Percentiles rank a stretch among this genome's conserved stretches.
phyloP scores from a whole-genome alignment of 1,284 basidiomycete genomes.

The Sphagnurus paluster region DNA sequence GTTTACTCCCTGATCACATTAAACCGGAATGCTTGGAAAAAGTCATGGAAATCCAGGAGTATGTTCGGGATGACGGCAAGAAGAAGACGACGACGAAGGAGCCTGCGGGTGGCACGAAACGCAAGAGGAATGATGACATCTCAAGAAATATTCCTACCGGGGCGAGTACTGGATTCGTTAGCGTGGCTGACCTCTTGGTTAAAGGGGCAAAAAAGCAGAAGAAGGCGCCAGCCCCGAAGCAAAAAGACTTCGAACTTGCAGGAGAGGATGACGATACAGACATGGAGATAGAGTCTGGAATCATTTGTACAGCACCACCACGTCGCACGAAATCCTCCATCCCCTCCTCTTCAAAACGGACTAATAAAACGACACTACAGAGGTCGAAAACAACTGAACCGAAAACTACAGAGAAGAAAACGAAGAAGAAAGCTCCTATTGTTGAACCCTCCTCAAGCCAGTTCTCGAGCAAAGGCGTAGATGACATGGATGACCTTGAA shows the following conservation, averaged over 20 bases:
- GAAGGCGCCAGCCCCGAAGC: slow-evolving; percentile 28
- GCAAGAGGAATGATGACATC: slow-evolving; percentile 68
- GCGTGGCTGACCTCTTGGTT: slow-evolving; percentile 57
- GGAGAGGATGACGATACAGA: slow-evolving; percentile 60
- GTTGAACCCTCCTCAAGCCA: slow-evolving; percentile 35
- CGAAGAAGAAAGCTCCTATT: slow-evolving; percentile 27
- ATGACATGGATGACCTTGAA: slow-evolving; percentile 58
- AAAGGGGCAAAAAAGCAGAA: slow-evolving; percentile 51
- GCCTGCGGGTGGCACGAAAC: slow-evolving; percentile 51
- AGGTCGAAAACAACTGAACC: slow-evolving; percentile 35
- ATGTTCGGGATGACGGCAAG: slow-evolving; percentile 56
- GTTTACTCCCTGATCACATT: slow-evolving; percentile 79
- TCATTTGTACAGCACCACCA: slow-evolving; percentile 38
- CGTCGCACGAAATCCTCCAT: slow-evolving; percentile 52
- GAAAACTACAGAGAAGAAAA: slow-evolving; percentile 27
- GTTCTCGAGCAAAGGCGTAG: slow-evolving; percentile 41
- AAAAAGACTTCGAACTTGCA: slow-evolving; percentile 38
- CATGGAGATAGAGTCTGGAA: slow-evolving; percentile 61
- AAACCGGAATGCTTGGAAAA: slow-evolving; percentile 82
- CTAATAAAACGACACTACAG: slow-evolving; percentile 34
- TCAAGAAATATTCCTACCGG: slow-evolving; percentile 66
- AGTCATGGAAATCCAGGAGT: slow-evolving; percentile 77
- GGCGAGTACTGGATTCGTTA: slow-evolving; percentile 63
- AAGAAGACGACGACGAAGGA: slow-evolving; percentile 29
- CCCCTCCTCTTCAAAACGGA: slow-evolving; percentile 25